Evolutionary conservation across 2,329 filamentous ascomycete genomes (phyloP).

Genomic region (Hymenoscyphus scutula): DNA sequence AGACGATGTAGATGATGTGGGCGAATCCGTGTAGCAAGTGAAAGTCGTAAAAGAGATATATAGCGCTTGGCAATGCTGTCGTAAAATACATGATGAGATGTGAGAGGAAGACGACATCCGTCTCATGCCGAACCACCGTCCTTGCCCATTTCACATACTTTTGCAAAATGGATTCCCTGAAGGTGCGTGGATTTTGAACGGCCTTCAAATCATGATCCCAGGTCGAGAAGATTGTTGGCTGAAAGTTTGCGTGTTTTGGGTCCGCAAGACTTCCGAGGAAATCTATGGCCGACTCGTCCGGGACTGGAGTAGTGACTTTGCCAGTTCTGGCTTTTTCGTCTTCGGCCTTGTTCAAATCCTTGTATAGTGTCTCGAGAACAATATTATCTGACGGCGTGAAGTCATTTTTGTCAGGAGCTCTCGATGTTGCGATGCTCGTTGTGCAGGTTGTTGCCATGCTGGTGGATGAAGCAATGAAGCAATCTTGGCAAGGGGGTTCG

Average conservation of each 20-base stretch:
- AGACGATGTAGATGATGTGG: constrained; percentile 64
- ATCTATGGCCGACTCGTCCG: constrained; percentile 6
- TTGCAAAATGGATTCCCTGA: constrained; percentile 15
- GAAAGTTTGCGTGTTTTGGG: constrained; percentile 19
- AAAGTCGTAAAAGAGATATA: constrained; percentile 64
- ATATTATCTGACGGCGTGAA: constrained; percentile 13
- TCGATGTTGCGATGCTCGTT: background rate
- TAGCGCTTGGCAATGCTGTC: constrained; percentile 67
- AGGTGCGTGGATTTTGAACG: constrained; percentile 17
- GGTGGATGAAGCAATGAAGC: background rate
- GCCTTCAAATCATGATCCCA: constrained; percentile 25
- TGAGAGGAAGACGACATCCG: constrained; percentile 76
- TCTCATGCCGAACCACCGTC: constrained; percentile 25
- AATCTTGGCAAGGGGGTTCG: background rate
- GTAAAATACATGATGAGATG: constrained; percentile 70
- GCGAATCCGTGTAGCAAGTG: constrained; percentile 64
- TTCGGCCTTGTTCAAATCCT: constrained; percentile 13
- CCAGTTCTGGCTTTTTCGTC: background rate
- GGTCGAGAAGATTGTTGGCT: constrained; percentile 27
- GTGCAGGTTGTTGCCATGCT: constrained; percentile 6
- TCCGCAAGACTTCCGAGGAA: constrained; percentile 6
- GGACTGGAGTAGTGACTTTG: background rate
- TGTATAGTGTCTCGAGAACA: constrained; percentile 15
- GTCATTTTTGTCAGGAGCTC: constrained; percentile 10
- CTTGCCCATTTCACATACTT: constrained; percentile 26